Conservation (phyloP, 345 rosid genomes). For the Gossypium herbaceum region DNA sequence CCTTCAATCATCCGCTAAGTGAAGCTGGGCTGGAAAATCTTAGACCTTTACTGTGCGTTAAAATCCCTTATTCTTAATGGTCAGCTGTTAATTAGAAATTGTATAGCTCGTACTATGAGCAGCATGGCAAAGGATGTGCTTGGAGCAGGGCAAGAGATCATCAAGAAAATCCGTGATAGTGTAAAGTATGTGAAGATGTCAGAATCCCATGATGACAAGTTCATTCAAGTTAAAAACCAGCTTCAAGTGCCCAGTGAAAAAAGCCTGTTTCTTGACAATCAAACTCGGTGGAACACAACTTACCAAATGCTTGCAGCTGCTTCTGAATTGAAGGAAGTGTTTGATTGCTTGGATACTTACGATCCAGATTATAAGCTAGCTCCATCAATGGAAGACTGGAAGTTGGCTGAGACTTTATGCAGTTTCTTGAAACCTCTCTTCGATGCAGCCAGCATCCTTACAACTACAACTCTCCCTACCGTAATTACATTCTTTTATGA, state of each 20-base stretch:
- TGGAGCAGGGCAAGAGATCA: slow-evolving; percentile 43
- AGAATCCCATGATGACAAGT: slow-evolving; percentile 81
- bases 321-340: slow-evolving; percentile 79
- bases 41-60: slow-evolving; percentile 57
- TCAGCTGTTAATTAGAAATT: slow-evolving; percentile 65
- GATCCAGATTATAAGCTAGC: slow-evolving; percentile 77
- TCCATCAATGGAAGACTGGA: slow-evolving; percentile 76
- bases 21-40: slow-evolving; percentile 60
- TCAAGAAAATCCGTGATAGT: slow-evolving; percentile 71
- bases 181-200: slow-evolving; percentile 84
- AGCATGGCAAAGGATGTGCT: slow-evolving; percentile 59
- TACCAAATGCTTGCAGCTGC: slow-evolving; percentile 84
- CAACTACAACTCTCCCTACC: slow-evolving; percentile 42
- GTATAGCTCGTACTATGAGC: slow-evolving; percentile 56
- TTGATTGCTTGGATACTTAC: slow-evolving; percentile 76
- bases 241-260: slow-evolving; percentile 81
- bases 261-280: slow-evolving; percentile 63
- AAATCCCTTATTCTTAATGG: slow-evolving; percentile 74
- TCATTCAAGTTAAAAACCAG: slow-evolving; percentile 79
- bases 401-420: slow-evolving; percentile 61
- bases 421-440: slow-evolving; percentile 63
- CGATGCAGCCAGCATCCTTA: slow-evolving; percentile 61
- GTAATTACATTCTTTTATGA: slow-evolving; percentile 72
- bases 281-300: slow-evolving; percentile 76
- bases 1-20: slow-evolving; percentile 49